These are phyloP conservation scores for Telfairia occidentalis DNA, from an alignment of 331 rosid genomes.

Conservation along the genomic window DNA sequence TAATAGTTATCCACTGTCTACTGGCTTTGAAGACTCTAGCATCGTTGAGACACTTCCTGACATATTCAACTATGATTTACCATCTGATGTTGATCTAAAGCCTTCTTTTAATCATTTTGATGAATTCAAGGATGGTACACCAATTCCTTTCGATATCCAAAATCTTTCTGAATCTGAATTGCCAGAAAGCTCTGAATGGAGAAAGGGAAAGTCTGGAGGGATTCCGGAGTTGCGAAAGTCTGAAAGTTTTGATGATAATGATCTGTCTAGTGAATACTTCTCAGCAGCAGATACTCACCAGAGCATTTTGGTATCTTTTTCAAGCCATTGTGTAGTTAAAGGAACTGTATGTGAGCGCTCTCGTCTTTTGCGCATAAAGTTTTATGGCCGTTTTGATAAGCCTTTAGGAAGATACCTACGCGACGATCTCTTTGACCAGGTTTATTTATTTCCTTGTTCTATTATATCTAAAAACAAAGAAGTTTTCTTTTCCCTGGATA, in stretches of 20 bases:
- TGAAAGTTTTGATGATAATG: constrained; percentile 45
- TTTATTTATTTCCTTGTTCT: constrained; percentile 8
- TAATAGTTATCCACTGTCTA: constrained; percentile 22
- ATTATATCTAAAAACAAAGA: neutral
- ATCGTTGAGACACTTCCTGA: constrained; percentile 25
- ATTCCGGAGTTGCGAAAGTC: constrained; percentile 24
- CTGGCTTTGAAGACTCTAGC: constrained; percentile 24
- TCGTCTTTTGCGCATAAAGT: constrained; percentile 83
- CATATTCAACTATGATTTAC: constrained; percentile 24
- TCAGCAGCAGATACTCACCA: constrained; percentile 77
- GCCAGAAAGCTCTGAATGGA: constrained; percentile 28
- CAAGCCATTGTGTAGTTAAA: constrained; percentile 74
- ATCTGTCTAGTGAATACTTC: constrained; percentile 62
- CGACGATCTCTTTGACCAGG: constrained; percentile 79
- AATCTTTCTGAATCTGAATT: constrained; percentile 34
- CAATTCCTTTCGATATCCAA: constrained; percentile 17
- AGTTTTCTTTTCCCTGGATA: neutral
- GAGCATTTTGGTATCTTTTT: constrained; percentile 86
- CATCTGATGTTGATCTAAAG: constrained; percentile 26
- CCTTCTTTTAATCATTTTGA: constrained; percentile 22
- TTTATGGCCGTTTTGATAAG: constrained; percentile 84
- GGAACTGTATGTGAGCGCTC: constrained; percentile 76
- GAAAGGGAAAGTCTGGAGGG: constrained; percentile 36
- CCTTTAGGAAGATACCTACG: constrained; percentile 91
- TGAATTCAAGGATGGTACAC: constrained; percentile 22